Evolutionary conservation across 2,329 filamentous ascomycete genomes (phyloP), one percentile per base, ranked within the genome.

Genomic region (Ceratocystis lukuohia): DNA sequence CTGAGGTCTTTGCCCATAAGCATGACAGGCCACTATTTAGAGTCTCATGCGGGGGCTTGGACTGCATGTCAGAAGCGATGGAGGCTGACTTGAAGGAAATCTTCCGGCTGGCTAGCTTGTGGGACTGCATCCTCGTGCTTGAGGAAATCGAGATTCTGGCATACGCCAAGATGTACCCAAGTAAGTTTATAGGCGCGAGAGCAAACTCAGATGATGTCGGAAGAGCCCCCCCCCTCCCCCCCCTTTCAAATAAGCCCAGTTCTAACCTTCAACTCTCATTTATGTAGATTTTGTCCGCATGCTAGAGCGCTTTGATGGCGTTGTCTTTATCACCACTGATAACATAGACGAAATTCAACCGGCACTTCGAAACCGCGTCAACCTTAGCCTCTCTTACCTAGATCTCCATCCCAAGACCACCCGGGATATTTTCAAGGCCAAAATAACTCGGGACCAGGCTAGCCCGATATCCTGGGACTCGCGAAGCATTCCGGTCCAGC

Each of bases 11-110:
- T 1, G 76, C 77, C 1, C 74, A 75, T 72, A 74, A 74, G 65
- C 75, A 76, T 69, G 69, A 72, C 50, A 78, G 77, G 71, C 80
- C 79, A 0, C 71, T 81, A 1, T 80, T 80, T 57, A 72, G 71
- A 7, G 20, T 48, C 17, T 20, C 46, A 20, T 48, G 46, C 22
- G 46, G 46, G 20, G 46, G 20, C 20, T 48, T 48, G 17, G 46
- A 15, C 46, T n/a, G 17, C 4, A 20, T 10, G 20, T 15, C 46
- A n/a, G 46, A n/a, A 7, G 46, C 1, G 6, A 20, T 48, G 6
- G 46, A 22, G n/a, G 46, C 6, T 2, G n/a, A 22, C 6, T 20
- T 48, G 7, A 4, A 20, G 17, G 17, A 48, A 6, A n/a, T 48
- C n/a, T 48, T 48, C n/a, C 46, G 46, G 17, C 5, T 48, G 12